Percentiles rank a stretch among this genome's conserved stretches.
These are phyloP conservation scores for Dipteronia sinensis DNA, from an alignment of 345 rosid species.

Conservation along the genomic window DNA sequence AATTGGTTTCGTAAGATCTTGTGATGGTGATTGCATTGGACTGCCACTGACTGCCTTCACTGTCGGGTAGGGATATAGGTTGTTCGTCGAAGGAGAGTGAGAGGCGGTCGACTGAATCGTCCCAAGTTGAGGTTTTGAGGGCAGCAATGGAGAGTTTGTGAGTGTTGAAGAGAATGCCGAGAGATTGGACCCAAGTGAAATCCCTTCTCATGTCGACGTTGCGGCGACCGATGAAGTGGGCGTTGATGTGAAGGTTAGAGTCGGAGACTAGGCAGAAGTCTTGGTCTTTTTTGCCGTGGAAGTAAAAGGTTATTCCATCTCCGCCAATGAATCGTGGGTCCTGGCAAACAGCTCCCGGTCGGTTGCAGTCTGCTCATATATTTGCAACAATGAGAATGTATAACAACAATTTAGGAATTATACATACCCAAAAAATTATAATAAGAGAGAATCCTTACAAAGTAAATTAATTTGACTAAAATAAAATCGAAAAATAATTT, in stretches of 20 bases:
- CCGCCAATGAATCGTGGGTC: conserved; percentile 59
- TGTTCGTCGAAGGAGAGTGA: conserved; percentile 12
- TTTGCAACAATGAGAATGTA: neutral
- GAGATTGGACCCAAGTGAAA: conserved; percentile 59
- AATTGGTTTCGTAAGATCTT: neutral
- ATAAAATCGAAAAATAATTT: too few relatives aligned
- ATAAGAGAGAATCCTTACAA: too few relatives aligned
- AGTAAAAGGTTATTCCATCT: conserved; percentile 56
- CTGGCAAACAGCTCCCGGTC: conserved; percentile 54
- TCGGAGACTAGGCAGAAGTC: conserved; percentile 55
- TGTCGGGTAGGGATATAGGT: conserved; percentile 7
- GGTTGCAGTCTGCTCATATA: conserved; percentile 32
- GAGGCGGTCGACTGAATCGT: conserved; percentile 18
- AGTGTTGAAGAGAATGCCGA: conserved; percentile 40
- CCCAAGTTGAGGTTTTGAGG: conserved; percentile 18
- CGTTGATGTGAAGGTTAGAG: conserved; percentile 52
- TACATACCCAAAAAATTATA: too few relatives aligned
- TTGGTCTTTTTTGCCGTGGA: conserved; percentile 51
- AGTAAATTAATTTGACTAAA: too few relatives aligned
- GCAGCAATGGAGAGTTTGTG: conserved; percentile 19
- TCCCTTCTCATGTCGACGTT: conserved; percentile 29
- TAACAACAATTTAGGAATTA: too few relatives aligned
- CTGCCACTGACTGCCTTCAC: conserved; percentile 11
- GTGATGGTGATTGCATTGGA: conserved; percentile 13
- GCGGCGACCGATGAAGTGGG: conserved; percentile 54